A percentile compares a stretch with the other conserved stretches of the same genome.
These are phyloP conservation scores for Pulveroboletus sp. DNA, from an alignment of 768 basidiomycete species.

Conservation along the genomic window DNA sequence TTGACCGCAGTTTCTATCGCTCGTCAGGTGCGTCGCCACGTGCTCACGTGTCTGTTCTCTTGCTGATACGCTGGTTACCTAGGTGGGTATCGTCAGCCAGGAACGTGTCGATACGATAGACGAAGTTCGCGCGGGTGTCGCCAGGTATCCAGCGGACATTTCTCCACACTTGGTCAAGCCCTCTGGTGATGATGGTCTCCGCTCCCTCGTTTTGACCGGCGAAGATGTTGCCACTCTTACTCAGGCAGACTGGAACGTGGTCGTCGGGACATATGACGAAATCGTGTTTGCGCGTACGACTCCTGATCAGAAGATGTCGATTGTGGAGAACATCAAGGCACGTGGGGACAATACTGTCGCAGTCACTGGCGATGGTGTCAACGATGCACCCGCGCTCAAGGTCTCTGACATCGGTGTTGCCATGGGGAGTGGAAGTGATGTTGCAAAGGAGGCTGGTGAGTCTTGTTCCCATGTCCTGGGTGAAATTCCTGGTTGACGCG, in stretches of 20 bases:
- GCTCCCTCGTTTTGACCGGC: conserved; percentile 42
- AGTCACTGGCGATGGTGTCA: conserved; percentile 56
- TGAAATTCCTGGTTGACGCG: not conserved
- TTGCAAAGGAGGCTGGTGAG: conserved; percentile 53
- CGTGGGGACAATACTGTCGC: conserved; percentile 48
- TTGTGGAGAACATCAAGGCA: conserved; percentile 50
- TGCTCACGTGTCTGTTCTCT: conserved; percentile 1
- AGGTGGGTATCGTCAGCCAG: conserved; percentile 43
- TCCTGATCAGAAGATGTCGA: conserved; percentile 55
- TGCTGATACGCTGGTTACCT: conserved; percentile 1
- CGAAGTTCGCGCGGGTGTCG: conserved; percentile 22
- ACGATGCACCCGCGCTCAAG: conserved; percentile 50
- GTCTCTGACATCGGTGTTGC: conserved; percentile 54
- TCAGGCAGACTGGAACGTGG: conserved; percentile 37
- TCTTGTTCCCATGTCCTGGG: not conserved
- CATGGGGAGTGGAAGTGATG: conserved; percentile 47
- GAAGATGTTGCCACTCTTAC: conserved; percentile 39
- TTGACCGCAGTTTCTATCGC: conserved; percentile 52
- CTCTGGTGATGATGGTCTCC: conserved; percentile 34
- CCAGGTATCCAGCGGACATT: conserved; percentile 16
- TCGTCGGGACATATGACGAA: conserved; percentile 37
- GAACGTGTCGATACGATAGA: conserved; percentile 34
- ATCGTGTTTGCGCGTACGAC: conserved; percentile 54
- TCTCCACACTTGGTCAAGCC: conserved; percentile 32
- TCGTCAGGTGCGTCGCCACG: conserved; percentile 32